Evolutionary conservation across 495 filamentous ascomycete genomes (phyloP).

Genomic region (Extremus antarcticus): DNA sequence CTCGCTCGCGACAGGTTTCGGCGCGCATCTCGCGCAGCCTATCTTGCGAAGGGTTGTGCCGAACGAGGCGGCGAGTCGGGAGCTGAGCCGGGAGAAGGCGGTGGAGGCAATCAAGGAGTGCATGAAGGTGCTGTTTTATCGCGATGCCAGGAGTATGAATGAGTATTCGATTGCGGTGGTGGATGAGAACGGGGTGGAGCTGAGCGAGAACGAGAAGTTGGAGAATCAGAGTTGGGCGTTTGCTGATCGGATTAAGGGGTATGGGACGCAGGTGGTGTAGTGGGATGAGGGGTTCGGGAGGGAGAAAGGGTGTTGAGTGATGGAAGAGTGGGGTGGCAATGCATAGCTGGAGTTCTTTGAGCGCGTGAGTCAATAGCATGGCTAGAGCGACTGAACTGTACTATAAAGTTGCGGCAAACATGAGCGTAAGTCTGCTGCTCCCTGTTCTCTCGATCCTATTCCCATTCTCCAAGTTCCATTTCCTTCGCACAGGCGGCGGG

Average conservation of each 20-base stretch:
- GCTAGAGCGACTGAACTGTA: background rate
- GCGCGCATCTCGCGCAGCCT: constrained; percentile 83
- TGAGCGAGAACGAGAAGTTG: constrained; percentile 67
- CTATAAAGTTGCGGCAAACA: background rate
- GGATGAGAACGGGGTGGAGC: constrained; percentile 66
- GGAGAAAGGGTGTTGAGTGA: background rate
- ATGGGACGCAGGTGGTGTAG: constrained; percentile 23
- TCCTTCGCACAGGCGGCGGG: no score
- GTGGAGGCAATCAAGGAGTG: constrained; percentile 73
- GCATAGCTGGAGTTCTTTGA: background rate
- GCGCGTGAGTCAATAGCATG: background rate
- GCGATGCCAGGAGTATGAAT: constrained; percentile 86
- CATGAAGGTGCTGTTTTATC: constrained; percentile 97
- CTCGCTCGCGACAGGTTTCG: constrained; percentile 85
- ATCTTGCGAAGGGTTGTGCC: constrained; percentile 72
- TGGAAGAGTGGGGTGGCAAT: background rate
- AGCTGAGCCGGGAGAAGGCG: constrained; percentile 66
- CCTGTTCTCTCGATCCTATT: no score
- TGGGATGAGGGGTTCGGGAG: background rate
- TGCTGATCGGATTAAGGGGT: constrained; percentile 69
- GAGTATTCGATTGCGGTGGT: constrained; percentile 84
- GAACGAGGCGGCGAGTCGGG: constrained; percentile 62
- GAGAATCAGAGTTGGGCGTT: constrained; percentile 94
- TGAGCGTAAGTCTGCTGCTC: background rate
- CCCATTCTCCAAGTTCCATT: no score